These are phyloP conservation scores for Ophiostoma fasciatum DNA, from an alignment of 2,329 filamentous ascomycete species.

Conservation along the genomic window DNA sequence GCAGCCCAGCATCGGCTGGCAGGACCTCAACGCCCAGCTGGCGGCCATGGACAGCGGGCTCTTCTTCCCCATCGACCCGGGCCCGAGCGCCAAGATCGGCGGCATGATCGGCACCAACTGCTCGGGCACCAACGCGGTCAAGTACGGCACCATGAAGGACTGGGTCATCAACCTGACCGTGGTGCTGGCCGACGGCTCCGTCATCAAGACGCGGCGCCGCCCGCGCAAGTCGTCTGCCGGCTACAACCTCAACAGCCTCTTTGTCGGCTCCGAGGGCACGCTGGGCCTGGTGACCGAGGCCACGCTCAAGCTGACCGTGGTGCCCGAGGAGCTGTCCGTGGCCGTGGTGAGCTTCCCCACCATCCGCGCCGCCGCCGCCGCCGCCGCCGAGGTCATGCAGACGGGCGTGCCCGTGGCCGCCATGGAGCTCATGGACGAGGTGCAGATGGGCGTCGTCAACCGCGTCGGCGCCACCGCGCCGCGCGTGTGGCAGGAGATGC, in stretches of 20 bases:
- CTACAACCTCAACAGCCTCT: slow-evolving; percentile 68
- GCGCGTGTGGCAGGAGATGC: slow-evolving; percentile 56
- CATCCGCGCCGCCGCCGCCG: slow-evolving; percentile 60
- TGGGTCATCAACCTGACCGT: slow-evolving; percentile 76
- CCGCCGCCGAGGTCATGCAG: slow-evolving; percentile 62
- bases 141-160: slow-evolving; percentile 78
- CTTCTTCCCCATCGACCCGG: slow-evolving; percentile 84
- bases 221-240: slow-evolving; percentile 70
- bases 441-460: slow-evolving; percentile 76
- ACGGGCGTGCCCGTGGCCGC: slow-evolving; percentile 58
- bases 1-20: slow-evolving; percentile 85
- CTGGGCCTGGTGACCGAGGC: slow-evolving; percentile 71
- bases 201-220: slow-evolving; percentile 66
- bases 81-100: slow-evolving; percentile 57
- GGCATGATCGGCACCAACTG: slow-evolving; percentile 73
- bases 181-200: slow-evolving; percentile 60
- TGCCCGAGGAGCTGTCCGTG: slow-evolving; percentile 62
- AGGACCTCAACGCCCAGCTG: slow-evolving; percentile 62
- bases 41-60: slow-evolving; percentile 58
- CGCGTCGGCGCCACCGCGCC: slow-evolving; percentile 54
- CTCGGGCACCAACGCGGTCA: slow-evolving; percentile 64
- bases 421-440: slow-evolving; percentile 80
- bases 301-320: slow-evolving; percentile 63
- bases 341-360: slow-evolving; percentile 68
- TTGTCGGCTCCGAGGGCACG: slow-evolving; percentile 71